Percentiles rank a stretch among this genome's conserved stretches.
phyloP scores from a whole-genome alignment of 495 filamentous ascomycete genomes.

The Tuber brumale region DNA sequence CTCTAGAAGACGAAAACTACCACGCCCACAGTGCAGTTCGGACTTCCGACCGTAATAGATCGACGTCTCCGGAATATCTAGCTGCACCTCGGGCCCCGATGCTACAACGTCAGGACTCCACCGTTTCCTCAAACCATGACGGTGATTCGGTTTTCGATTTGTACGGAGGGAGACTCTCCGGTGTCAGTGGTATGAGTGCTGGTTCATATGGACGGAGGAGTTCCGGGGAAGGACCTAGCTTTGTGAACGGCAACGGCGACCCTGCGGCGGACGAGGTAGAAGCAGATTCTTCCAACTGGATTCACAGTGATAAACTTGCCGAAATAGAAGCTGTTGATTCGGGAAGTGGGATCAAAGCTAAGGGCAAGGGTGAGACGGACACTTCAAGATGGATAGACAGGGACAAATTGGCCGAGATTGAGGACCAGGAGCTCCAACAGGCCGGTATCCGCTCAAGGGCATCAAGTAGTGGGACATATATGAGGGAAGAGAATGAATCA shows the following conservation, averaged over 20 bases:
- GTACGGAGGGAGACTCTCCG: conserved; percentile 38
- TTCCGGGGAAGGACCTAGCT: conserved; percentile 31
- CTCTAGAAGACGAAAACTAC: conserved; percentile 28
- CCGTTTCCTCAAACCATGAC: conserved; percentile 40
- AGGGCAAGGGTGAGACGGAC: conserved; percentile 51
- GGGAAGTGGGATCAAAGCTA: conserved; percentile 40
- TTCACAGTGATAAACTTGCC: conserved; percentile 89
- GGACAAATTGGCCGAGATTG: conserved; percentile 89
- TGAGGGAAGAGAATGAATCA: conserved; percentile 49
- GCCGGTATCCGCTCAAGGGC: conserved; percentile 66
- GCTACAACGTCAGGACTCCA: conserved; percentile 38
- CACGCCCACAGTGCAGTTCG: conserved; percentile 6
- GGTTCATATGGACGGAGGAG: neutral
- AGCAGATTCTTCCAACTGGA: conserved; percentile 72
- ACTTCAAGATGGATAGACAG: conserved; percentile 86
- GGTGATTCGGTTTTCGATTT: conserved; percentile 41
- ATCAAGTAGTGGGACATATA: conserved; percentile 51
- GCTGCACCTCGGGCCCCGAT: conserved; percentile 31
- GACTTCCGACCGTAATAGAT: conserved; percentile 18
- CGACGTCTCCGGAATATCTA: conserved; percentile 35
- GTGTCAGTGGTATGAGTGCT: conserved; percentile 24
- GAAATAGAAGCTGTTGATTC: conserved; percentile 48
- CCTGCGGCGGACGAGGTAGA: conserved; percentile 15
- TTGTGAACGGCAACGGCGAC: conserved; percentile 23
- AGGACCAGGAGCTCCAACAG: conserved; percentile 84